These are phyloP conservation scores for Irpex sp. DNA, from an alignment of 1,284 basidiomycete genomes.

Conservation along the genomic window DNA sequence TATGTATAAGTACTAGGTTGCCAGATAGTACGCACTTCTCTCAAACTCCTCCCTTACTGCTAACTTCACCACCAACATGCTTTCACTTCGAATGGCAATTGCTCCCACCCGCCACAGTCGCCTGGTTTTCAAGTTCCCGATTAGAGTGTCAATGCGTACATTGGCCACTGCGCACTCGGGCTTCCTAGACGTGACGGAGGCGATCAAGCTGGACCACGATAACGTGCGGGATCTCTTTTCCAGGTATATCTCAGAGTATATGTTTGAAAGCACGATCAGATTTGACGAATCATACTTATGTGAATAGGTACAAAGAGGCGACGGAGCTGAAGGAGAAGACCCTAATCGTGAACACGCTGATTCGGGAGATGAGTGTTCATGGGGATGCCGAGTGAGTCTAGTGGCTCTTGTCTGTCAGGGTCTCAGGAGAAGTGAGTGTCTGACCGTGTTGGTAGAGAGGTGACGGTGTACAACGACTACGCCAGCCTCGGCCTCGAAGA, in stretches of 20 bases:
- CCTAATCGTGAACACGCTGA: slow-evolving; percentile 23
- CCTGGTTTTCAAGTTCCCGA: too few relatives aligned
- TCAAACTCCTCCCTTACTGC: too few relatives aligned
- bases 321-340: slow-evolving; percentile 16
- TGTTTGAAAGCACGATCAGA: background rate
- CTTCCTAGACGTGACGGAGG: slow-evolving; percentile 18
- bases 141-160: too few relatives aligned
- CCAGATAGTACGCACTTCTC: too few relatives aligned
- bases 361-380: slow-evolving; percentile 26
- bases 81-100: too few relatives aligned
- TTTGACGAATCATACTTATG: background rate
- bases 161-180: too few relatives aligned
- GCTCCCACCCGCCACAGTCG: too few relatives aligned
- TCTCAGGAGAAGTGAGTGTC: background rate
- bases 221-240: slow-evolving; percentile 25
- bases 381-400: slow-evolving; percentile 22
- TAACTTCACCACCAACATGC: too few relatives aligned
- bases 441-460: slow-evolving; percentile 12
- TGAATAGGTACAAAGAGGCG: slow-evolving; percentile 13
- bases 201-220: slow-evolving; percentile 27
- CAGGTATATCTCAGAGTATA: slow-evolving; percentile 7
- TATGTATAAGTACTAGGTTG: too few relatives aligned
- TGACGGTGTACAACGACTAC: slow-evolving; percentile 24
- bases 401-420: background rate
- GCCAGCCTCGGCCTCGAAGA: slow-evolving; percentile 16